phyloP scores from a whole-genome alignment of 2,329 filamentous ascomycete species.

The Tolypocladium amazonense region DNA sequence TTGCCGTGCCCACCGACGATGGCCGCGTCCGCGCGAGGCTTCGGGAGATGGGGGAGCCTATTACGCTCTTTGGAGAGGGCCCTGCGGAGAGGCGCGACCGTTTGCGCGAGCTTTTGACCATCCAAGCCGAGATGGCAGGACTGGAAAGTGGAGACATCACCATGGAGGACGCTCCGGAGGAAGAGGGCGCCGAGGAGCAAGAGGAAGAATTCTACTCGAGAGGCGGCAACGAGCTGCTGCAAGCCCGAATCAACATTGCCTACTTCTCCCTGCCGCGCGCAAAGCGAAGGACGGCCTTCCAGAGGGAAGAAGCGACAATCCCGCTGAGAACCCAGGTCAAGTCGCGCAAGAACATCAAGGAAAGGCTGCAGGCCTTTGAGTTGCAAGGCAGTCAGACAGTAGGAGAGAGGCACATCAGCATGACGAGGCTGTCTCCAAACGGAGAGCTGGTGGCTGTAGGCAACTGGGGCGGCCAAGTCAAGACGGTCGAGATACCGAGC shows the following conservation, averaged over 20 bases:
- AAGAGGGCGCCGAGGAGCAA: slow-evolving; percentile 58
- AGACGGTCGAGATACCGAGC: slow-evolving; percentile 73
- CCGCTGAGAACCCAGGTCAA: slow-evolving; percentile 84
- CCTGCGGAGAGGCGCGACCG: slow-evolving; percentile 77
- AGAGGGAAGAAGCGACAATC: slow-evolving; percentile 73
- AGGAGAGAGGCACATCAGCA: slow-evolving; percentile 81
- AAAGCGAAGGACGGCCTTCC: slow-evolving; percentile 63
- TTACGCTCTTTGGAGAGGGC: slow-evolving; percentile 90
- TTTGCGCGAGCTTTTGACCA: slow-evolving; percentile 68
- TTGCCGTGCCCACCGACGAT: slow-evolving; percentile 92
- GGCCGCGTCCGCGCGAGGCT: slow-evolving; percentile 70
- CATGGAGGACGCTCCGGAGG: slow-evolving; percentile 49
- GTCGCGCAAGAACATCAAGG: slow-evolving; percentile 81
- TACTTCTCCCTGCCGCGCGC: slow-evolving; percentile 75
- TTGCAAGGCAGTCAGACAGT: slow-evolving; percentile 90
- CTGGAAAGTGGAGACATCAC: slow-evolving; percentile 46
- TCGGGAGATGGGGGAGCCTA: slow-evolving; percentile 80
- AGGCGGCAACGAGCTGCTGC: slow-evolving; percentile 62
- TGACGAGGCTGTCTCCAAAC: slow-evolving; percentile 82
- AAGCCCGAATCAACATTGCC: slow-evolving; percentile 70
- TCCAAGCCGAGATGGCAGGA: slow-evolving; percentile 54
- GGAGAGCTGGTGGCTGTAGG: slow-evolving; percentile 77
- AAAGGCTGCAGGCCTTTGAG: slow-evolving; percentile 71
- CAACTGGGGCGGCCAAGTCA: slow-evolving; percentile 86
- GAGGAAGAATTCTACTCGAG: slow-evolving; percentile 95